A percentile compares a stretch with the other conserved stretches of the same genome.
Evolutionary conservation across 2,329 filamentous ascomycete genomes (phyloP).

Genomic region (Alternaria metachromatica): DNA sequence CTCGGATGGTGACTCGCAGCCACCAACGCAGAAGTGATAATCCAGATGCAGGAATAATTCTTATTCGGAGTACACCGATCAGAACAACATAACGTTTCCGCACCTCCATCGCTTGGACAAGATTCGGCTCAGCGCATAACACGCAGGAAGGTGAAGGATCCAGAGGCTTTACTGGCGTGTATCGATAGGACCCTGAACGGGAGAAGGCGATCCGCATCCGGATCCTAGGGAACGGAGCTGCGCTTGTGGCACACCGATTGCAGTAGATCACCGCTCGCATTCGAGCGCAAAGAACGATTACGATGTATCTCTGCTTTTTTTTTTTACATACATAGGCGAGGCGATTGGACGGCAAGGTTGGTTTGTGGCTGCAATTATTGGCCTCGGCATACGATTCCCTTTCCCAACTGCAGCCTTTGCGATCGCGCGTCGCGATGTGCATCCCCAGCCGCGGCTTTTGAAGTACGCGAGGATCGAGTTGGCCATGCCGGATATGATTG

Average conservation of each 20-base stretch:
- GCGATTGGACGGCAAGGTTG: not conserved
- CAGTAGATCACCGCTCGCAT: not conserved
- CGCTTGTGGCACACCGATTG: conserved; percentile 1
- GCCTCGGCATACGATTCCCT: not conserved
- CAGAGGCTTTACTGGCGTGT: not conserved
- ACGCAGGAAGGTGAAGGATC: not conserved
- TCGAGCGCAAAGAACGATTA: not conserved
- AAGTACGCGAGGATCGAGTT: not conserved
- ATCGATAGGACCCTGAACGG: not conserved
- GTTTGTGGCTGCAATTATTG: not conserved
- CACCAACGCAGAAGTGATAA: not conserved
- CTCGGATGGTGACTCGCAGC: not conserved
- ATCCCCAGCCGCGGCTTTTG: not conserved
- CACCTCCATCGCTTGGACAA: conserved; percentile 6
- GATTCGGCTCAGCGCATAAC: conserved; percentile 4
- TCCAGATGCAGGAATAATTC: not conserved
- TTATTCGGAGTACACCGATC: not conserved
- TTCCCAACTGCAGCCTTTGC: not conserved
- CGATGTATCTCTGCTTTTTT: not conserved
- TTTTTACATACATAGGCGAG: not conserved
- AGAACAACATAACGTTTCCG: not conserved
- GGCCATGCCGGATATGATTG: not conserved
- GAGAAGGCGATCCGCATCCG: not conserved
- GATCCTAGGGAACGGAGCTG: not conserved
- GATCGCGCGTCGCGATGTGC: not conserved